Evolutionary conservation across 495 filamentous ascomycete genomes (phyloP), one percentile per base, ranked within the genome.

Genomic region (Tuber borchii): DNA sequence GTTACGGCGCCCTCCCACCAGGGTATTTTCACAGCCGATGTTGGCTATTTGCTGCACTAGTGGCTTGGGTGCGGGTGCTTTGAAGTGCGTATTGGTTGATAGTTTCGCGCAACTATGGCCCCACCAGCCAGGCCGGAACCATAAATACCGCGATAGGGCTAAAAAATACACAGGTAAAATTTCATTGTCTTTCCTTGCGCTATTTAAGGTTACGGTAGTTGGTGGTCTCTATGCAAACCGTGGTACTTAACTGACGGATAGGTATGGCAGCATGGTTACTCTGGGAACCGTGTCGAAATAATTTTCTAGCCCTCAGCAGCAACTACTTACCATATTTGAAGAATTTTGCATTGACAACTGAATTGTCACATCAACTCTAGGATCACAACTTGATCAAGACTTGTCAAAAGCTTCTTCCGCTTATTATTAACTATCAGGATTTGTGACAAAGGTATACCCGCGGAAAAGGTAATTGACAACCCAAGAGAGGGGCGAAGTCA

Each of bases 131-230:
- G 56, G 3, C 31, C 26, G 56, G 56, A 31, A 61, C 56, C n/a
- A 61, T 16, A 12, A 61, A 61, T 16, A 61, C n/a, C 22, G n/a
- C 10, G n/a, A 31, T 9, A 61, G 56, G 26, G 56, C 56, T 16
- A 61, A n/a, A 61, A 5, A 61, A 61, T 61, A 31, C 12, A 12
- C 51, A 31, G n/a, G 31, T 12, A 5, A 61, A 61, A 16, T 31
- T 22, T 61, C 7, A 9, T 16, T n/a, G 16, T 19, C 2, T 16
- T 61, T 4, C n/a, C 1, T 7, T 61, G n/a, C 22, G 51, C 22
- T 56, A 61, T 61, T 61, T 61, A 61, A 16, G 56, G 56, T 61
- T 14, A 61, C 56, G n/a, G 56, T 61, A 31, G 56, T 61, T 61
- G n/a, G 26, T 5, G 14, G 10, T 31, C 26, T 12, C 51, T 10